These are phyloP conservation scores for Microbotryum lychnidis-dioicae DNA, from an alignment of 1,284 basidiomycete species.

Conservation along the genomic window DNA sequence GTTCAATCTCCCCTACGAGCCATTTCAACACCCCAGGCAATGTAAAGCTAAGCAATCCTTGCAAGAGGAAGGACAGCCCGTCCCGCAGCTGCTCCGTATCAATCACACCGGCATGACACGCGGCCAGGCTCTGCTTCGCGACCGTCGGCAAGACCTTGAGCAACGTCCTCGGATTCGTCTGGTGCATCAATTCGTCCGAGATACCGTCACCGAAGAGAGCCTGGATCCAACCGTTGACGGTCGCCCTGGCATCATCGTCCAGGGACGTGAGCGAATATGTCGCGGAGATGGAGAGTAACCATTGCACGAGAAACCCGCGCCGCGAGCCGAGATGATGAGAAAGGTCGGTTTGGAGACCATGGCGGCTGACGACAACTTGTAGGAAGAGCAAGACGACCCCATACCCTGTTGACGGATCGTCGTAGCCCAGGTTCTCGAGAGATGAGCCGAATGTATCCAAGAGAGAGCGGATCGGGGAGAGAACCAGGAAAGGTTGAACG, in stretches of 20 bases:
- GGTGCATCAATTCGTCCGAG: constrained; percentile 41
- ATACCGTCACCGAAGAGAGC: constrained; percentile 43
- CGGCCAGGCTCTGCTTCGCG: constrained; percentile 46
- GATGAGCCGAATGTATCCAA: constrained; percentile 16
- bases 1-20: constrained; percentile 29
- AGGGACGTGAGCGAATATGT: constrained; percentile 38
- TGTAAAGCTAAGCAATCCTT: constrained; percentile 48
- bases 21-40: constrained; percentile 45
- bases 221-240: constrained; percentile 39
- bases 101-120: constrained; percentile 43
- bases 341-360: constrained; percentile 23
- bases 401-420: constrained; percentile 32
- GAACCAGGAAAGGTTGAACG: constrained; percentile 11
- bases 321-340: constrained; percentile 29
- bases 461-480: constrained; percentile 13
- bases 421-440: constrained; percentile 14
- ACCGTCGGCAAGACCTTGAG: constrained; percentile 44
- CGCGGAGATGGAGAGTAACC: constrained; percentile 32
- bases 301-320: constrained; percentile 25
- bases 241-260: constrained; percentile 35
- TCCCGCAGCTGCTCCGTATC: constrained; percentile 46
- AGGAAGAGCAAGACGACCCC: constrained; percentile 41
- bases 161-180: constrained; percentile 43
- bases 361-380: constrained; percentile 35
- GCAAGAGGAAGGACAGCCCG: constrained; percentile 48